phyloP scores from a whole-genome alignment of 139 green algal species.

The Pycnococcus provasolii region DNA sequence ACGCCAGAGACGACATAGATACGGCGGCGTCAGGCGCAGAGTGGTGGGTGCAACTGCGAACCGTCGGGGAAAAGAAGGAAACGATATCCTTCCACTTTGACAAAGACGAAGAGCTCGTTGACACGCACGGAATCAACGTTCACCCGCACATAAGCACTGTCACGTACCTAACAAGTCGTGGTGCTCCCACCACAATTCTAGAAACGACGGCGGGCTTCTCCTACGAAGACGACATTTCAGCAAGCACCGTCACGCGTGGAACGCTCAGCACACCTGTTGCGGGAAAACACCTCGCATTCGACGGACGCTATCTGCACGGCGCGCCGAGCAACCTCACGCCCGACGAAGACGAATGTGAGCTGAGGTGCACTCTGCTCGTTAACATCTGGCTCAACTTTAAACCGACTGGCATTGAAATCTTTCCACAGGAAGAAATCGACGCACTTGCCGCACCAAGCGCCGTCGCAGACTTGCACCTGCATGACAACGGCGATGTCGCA shows the following conservation, averaged over 20 bases:
- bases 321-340: background rate
- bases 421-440: slow-evolving; percentile 1
- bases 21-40: slow-evolving; percentile 1
- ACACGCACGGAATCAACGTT: slow-evolving; percentile 9
- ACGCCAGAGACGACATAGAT: background rate
- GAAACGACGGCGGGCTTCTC: background rate
- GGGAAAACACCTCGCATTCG: slow-evolving; percentile 20
- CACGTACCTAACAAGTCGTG: slow-evolving; percentile 8
- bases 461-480: too few relatives aligned
- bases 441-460: background rate
- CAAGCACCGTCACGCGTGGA: background rate
- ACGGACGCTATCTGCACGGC: slow-evolving; percentile 15
- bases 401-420: background rate
- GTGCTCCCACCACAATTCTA: slow-evolving; percentile 10
- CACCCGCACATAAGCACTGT: slow-evolving; percentile 11
- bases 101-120: slow-evolving; percentile 25
- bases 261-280: background rate
- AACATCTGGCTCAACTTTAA: slow-evolving; percentile 16
- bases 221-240: background rate
- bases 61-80: background rate
- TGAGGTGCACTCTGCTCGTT: slow-evolving; percentile 9
- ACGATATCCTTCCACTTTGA: slow-evolving; percentile 15
- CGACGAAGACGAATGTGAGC: background rate
- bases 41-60: slow-evolving; percentile 19
- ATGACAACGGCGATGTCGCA: too few relatives aligned